These are phyloP conservation scores for Monosporascus sp. DNA, from an alignment of 2,329 filamentous ascomycete genomes.

Conservation along the genomic window DNA sequence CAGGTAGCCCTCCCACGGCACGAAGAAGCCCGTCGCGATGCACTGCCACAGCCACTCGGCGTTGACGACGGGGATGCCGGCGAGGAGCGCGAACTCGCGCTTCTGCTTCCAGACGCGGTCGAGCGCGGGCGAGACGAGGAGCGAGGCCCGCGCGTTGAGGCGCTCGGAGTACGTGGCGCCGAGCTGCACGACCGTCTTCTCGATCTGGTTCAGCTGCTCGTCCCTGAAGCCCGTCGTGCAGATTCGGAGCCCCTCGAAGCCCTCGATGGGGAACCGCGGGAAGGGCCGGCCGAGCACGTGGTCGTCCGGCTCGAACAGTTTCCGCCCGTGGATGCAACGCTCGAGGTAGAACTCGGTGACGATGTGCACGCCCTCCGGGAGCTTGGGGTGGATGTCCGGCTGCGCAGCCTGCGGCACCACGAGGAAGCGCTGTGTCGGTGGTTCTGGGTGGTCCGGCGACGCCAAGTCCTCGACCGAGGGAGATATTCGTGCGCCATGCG, in stretches of 20 bases:
- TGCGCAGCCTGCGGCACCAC: constrained; percentile 50
- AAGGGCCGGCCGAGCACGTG: constrained; percentile 77
- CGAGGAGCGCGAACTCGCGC: constrained; percentile 67
- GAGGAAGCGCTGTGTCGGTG: constrained; percentile 39
- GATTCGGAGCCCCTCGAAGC: constrained; percentile 65
- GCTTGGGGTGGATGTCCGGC: constrained; percentile 37
- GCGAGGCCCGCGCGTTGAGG: constrained; percentile 63
- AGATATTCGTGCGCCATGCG: constrained; percentile 41
- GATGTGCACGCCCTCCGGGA: constrained; percentile 37
- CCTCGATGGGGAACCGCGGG: constrained; percentile 60
- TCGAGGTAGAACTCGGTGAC: constrained; percentile 95
- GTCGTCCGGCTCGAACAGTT: constrained; percentile 60
- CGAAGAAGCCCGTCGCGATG: constrained; percentile 51
- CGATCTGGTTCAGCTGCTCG: constrained; percentile 79
- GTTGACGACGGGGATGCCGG: constrained; percentile 75
- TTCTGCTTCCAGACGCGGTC: constrained; percentile 65
- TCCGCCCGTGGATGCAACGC: constrained; percentile 73
- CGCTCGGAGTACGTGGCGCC: constrained; percentile 78
- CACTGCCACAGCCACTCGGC: constrained; percentile 83
- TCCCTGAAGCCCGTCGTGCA: constrained; percentile 79
- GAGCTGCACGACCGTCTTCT: constrained; percentile 68
- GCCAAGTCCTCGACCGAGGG: constrained; percentile 37
- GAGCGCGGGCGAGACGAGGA: constrained; percentile 67
- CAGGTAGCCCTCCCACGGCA: constrained; percentile 41
- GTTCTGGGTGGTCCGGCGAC: constrained; percentile 17